phyloP scores from a whole-genome alignment of 1,139 yeast species.

The Taphrina deformans region DNA sequence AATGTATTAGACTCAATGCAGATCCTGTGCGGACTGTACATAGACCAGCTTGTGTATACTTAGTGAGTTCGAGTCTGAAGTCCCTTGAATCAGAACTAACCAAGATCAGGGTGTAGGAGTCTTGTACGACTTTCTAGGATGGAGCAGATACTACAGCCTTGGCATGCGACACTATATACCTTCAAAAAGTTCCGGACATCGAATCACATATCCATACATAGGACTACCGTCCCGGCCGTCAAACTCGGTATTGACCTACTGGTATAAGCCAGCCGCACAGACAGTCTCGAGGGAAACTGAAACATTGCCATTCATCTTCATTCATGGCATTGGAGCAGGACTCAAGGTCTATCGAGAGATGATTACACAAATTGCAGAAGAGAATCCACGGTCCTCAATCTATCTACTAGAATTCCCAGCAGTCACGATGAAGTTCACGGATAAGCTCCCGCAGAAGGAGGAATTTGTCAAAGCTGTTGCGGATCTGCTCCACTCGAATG shows the following conservation, averaged over 20 bases:
- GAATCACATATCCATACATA: constrained; percentile 25
- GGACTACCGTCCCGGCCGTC: constrained; percentile 25
- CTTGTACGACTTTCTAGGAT: constrained; percentile 23
- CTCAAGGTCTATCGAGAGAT: constrained; percentile 29
- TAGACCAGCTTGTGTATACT: constrained; percentile 29
- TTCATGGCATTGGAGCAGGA: constrained; percentile 36
- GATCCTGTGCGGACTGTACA: constrained; percentile 24
- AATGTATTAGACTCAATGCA: constrained; percentile 26
- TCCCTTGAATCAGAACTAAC: not conserved
- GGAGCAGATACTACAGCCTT: constrained; percentile 7
- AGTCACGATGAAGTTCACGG: constrained; percentile 30
- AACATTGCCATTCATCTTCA: constrained; percentile 28
- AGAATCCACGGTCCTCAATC: constrained; percentile 25
- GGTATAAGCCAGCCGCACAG: constrained; percentile 29
- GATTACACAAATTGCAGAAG: constrained; percentile 4
- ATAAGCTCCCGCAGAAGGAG: constrained; percentile 21
- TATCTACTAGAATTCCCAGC: constrained; percentile 31
- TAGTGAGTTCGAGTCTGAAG: not conserved
- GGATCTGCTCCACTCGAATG: not conserved
- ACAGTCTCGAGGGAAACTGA: not conserved
- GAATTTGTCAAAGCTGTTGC: constrained; percentile 25
- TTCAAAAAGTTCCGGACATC: constrained; percentile 21
- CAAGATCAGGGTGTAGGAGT: constrained; percentile 20
- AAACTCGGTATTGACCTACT: constrained; percentile 21
- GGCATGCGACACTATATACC: constrained; percentile 28